Percentiles rank a stretch among this genome's conserved stretches.
Conservation (phyloP, 2,329 filamentous ascomycete species). For the Venturia pyrina region DNA sequence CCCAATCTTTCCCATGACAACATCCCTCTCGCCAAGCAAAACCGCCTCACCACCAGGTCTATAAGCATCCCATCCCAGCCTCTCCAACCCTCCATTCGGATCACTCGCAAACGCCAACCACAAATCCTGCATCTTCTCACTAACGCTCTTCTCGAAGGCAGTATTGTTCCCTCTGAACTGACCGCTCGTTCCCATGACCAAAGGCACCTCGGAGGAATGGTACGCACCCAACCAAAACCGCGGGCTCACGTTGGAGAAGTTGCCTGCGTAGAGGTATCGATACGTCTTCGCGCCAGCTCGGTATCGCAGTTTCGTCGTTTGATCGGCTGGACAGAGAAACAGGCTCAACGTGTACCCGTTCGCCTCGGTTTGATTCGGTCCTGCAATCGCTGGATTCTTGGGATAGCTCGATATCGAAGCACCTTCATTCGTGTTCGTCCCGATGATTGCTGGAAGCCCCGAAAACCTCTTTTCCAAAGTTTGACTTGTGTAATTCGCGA, state of each 20-base stretch:
- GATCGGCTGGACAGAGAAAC: constrained; percentile 24
- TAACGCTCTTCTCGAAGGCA: neutral
- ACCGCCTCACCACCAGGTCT: constrained; percentile 13
- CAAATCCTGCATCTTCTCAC: constrained; percentile 25
- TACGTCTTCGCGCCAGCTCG: constrained; percentile 18
- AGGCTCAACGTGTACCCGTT: constrained; percentile 18
- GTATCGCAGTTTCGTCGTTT: constrained; percentile 17
- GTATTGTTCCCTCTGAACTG: neutral
- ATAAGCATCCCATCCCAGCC: constrained; percentile 26
- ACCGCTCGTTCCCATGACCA: constrained; percentile 11
- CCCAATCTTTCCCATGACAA: constrained; percentile 17
- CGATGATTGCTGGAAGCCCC: constrained; percentile 25
- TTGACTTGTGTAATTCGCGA: constrained; percentile 23
- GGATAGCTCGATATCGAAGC: constrained; percentile 22
- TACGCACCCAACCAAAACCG: constrained; percentile 27
- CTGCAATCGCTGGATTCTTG: constrained; percentile 14
- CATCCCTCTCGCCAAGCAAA: neutral
- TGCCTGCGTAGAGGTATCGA: constrained; percentile 29
- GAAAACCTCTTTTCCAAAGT: neutral
- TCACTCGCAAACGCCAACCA: constrained; percentile 27
- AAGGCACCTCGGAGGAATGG: constrained; percentile 18
- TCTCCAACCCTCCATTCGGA: constrained; percentile 21
- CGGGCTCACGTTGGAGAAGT: constrained; percentile 26
- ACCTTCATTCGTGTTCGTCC: constrained; percentile 26
- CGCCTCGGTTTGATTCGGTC: constrained; percentile 18